Base-by-base conservation (phyloP, 495 filamentous ascomycete species). In the Hapsidospora chrysogenum region DNA sequence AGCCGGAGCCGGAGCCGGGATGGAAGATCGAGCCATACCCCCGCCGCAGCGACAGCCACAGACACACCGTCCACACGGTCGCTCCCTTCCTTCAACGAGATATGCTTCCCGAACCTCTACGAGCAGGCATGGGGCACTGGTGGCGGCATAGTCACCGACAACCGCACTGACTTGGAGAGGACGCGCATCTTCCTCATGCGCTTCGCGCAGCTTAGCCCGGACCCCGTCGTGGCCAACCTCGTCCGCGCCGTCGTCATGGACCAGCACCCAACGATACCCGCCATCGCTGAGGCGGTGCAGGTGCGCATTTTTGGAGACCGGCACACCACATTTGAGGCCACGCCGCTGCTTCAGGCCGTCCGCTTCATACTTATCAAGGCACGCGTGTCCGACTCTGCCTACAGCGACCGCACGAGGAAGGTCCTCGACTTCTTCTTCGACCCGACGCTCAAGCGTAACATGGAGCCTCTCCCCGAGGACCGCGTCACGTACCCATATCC, bases 341-440 rank as follows among this genome's bases (percentile, higher is more conserved):
- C 52, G 3, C 54, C 52, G 3, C 22, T 57, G 17, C 39, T 55
- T 15, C 54, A 57, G 40, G 45, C 50, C 16, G 44, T 54, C 26
- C 52, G 54, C 33, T 57, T 53, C 33, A 42, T 57, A 31, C 44
- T 55, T 6, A 44, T 57, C 48, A 55, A 53, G 41, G 43, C 44
- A 11, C 38, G 41, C 9, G 38, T 53, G 3, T 43, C 50, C 26
- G 45, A 48, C 17, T 33, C 30, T 23, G 43, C 43, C 7, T 36
- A 44, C 27, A 37, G 42, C 3, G 38, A 53, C 4, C 43, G 45
- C 17, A 42, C 44, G 22, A 39, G 44, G 9, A 21, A 40, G 18
- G 45, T 54, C 4, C 33, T 55, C 8, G 54, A 57, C 39, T 57
- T 57, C 39, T 57, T 55, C 39, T 57, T 57, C 35, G 54, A 57